Evolutionary conservation across 2,329 filamentous ascomycete genomes (phyloP).

Genomic region (Xylaria sp.): DNA sequence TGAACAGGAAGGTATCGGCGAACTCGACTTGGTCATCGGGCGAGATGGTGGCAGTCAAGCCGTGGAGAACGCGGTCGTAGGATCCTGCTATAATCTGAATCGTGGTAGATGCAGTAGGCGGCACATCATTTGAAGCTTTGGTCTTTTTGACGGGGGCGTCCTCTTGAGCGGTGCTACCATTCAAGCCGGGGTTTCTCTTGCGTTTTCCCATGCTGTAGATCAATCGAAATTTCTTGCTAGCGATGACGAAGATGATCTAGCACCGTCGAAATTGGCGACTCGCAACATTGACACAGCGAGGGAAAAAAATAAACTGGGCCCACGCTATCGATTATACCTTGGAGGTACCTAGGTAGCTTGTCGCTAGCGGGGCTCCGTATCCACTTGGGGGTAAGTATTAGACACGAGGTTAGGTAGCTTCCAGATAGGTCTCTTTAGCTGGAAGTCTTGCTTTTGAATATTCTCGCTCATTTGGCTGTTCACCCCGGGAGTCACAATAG

Average conservation of each 20-base stretch:
- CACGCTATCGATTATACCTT: slow-evolving; percentile 35
- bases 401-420: too few species aligned
- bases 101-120: slow-evolving; percentile 58
- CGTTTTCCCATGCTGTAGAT: slow-evolving; percentile 58
- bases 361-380: too few species aligned
- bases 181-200: slow-evolving; percentile 57
- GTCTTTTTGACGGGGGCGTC: slow-evolving; percentile 42
- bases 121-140: slow-evolving; percentile 43
- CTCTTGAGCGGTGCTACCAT: slow-evolving; percentile 23
- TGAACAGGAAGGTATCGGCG: slow-evolving; percentile 94
- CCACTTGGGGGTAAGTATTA: too few species aligned
- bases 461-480: too few species aligned
- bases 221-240: slow-evolving; percentile 5
- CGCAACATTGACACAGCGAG: background rate
- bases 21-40: slow-evolving; percentile 69
- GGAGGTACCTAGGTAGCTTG: background rate
- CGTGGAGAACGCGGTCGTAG: slow-evolving; percentile 93
- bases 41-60: slow-evolving; percentile 80
- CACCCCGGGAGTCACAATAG: too few species aligned
- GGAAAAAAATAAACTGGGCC: slow-evolving; percentile 38
- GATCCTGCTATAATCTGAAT: slow-evolving; percentile 93
- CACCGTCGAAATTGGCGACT: background rate
- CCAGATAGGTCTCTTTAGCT: too few species aligned
- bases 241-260: slow-evolving; percentile 23
- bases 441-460: too few species aligned